phyloP scores from a whole-genome alignment of 2,329 filamentous ascomycete genomes.

The Aureobasidium musti region DNA sequence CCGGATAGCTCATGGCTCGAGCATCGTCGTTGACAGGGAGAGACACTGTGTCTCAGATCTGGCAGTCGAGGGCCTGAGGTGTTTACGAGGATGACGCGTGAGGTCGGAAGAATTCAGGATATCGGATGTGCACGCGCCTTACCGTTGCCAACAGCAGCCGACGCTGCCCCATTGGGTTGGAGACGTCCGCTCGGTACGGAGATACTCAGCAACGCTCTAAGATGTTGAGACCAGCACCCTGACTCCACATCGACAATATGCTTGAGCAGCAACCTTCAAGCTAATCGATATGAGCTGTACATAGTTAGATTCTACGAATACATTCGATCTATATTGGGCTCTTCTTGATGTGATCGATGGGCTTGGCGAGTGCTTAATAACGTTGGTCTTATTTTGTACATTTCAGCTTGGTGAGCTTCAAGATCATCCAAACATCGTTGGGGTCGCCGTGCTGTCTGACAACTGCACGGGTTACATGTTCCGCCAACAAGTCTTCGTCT shows the following conservation, averaged over 20 bases:
- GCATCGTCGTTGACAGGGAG: neutral
- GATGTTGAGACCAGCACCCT: neutral
- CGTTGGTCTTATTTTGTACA: too few species aligned
- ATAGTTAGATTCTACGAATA: too few species aligned
- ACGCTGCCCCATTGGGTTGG: neutral
- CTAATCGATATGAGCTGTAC: too few species aligned
- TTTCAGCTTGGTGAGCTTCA: too few species aligned
- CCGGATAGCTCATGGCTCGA: neutral
- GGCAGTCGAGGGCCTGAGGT: neutral
- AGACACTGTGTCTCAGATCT: neutral
- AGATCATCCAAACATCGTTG: too few species aligned
- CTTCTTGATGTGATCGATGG: too few species aligned
- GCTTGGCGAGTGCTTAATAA: too few species aligned
- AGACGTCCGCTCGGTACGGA: neutral
- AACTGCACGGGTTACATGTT: too few species aligned
- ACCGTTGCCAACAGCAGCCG: neutral
- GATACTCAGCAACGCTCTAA: neutral
- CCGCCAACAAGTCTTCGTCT: too few species aligned
- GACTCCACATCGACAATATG: neutral
- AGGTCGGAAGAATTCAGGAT: neutral
- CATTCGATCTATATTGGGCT: too few species aligned
- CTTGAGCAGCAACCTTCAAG: neutral
- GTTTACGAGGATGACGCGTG: neutral
- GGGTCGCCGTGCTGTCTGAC: too few species aligned
- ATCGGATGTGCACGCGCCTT: neutral